These are phyloP conservation scores for Cymbopogon flexuosus DNA, from an alignment of 202 grass and related monocot genomes.

Conservation along the genomic window DNA sequence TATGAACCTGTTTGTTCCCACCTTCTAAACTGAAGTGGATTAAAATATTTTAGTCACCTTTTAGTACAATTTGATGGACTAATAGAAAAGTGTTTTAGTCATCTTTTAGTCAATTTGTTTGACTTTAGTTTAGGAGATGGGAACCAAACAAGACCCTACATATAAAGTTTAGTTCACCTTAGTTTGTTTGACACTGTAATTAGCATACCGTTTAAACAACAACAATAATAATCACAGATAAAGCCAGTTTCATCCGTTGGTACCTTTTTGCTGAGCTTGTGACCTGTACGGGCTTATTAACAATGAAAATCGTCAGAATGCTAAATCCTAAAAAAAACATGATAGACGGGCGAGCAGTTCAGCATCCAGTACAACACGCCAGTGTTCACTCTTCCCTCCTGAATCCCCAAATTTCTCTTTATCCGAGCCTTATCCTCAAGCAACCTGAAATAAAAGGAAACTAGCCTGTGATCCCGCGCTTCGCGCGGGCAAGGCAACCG, in stretches of 20 bases:
- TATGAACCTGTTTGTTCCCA: too few relatives aligned
- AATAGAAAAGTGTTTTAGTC: too few relatives aligned
- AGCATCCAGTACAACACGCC: not conserved
- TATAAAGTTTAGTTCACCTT: too few relatives aligned
- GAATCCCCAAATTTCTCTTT: not conserved
- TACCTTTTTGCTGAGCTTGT: not conserved
- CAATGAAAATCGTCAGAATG: not conserved
- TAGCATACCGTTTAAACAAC: not conserved
- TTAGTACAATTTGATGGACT: too few relatives aligned
- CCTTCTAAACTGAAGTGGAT: too few relatives aligned
- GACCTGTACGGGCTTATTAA: not conserved
- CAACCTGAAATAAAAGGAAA: constrained; percentile 26
- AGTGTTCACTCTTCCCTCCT: constrained; percentile 7
- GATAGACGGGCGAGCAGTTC: not conserved
- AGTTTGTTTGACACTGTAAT: too few relatives aligned
- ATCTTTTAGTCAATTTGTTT: too few relatives aligned
- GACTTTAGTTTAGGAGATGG: too few relatives aligned
- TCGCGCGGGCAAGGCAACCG: too few relatives aligned
- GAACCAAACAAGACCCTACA: too few relatives aligned
- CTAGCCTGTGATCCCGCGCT: too few relatives aligned
- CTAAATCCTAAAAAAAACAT: not conserved
- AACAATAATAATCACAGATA: constrained; percentile 15
- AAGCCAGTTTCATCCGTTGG: not conserved
- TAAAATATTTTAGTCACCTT: too few relatives aligned
- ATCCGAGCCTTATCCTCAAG: constrained; percentile 19